phyloP scores from a whole-genome alignment of 176 grass and related monocot species.

The Themeda triandra region DNA sequence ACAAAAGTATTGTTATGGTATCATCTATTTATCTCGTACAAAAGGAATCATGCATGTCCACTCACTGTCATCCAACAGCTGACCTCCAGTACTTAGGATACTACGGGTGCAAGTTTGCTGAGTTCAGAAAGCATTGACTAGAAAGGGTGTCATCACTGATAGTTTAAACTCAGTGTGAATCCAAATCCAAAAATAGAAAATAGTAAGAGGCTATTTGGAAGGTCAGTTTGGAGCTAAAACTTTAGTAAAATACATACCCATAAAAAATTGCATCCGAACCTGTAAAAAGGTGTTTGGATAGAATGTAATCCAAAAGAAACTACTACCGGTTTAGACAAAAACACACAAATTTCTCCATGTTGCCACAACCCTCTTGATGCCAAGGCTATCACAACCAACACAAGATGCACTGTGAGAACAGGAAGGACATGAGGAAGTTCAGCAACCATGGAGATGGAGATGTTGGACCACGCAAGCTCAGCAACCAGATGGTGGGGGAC shows the following conservation, averaged over 20 bases:
- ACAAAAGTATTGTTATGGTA: not conserved
- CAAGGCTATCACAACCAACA: not conserved
- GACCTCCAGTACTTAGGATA: not conserved
- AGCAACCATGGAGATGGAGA: not conserved
- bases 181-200: not conserved
- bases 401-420: not conserved
- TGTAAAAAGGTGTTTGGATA: not conserved
- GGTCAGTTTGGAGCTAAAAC: not conserved
- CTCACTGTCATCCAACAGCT: not conserved
- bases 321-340: not conserved
- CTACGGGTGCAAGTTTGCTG: not conserved
- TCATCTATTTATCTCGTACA: not conserved
- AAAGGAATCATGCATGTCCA: not conserved
- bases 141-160: not conserved
- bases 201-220: not conserved
- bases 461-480: not conserved
- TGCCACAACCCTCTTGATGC: not conserved
- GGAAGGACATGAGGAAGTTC: not conserved
- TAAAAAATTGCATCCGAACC: not conserved
- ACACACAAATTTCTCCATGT: not conserved
- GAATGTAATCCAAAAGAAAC: not conserved
- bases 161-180: not conserved
- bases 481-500: not conserved
- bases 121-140: not conserved
- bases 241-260: not conserved